Conservation (phyloP, 2,329 filamentous ascomycete species). For the Coniochaeta prunicola region DNA sequence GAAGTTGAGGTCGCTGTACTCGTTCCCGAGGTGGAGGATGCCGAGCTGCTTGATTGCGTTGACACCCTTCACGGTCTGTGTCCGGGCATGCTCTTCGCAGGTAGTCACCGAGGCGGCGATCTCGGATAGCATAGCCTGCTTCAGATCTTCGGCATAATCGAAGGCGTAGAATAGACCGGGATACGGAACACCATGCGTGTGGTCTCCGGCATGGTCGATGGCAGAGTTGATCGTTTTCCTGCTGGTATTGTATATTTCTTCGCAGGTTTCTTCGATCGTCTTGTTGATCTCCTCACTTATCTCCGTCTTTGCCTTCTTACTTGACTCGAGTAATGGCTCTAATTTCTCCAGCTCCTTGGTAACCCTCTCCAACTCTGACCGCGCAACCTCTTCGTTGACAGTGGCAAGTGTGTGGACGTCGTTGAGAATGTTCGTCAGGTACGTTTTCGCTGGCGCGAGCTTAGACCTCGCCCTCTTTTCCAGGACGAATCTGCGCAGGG, state of each 20-base stretch:
- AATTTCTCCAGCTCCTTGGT: slow-evolving; percentile 72
- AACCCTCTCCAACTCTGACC: slow-evolving; percentile 77
- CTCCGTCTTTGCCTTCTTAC: slow-evolving; percentile 70
- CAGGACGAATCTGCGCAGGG: slow-evolving; percentile 83
- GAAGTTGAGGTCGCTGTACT: slow-evolving; percentile 82
- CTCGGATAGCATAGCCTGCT: slow-evolving; percentile 82
- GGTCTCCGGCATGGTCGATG: slow-evolving; percentile 69
- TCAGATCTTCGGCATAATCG: slow-evolving; percentile 88
- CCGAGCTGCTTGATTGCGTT: slow-evolving; percentile 84
- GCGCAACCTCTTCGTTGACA: slow-evolving; percentile 82
- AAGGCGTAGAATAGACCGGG: slow-evolving; percentile 80
- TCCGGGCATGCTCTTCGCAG: slow-evolving; percentile 82
- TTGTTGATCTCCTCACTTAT: slow-evolving; percentile 75
- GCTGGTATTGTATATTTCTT: slow-evolving; percentile 79
- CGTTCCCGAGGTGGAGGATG: slow-evolving; percentile 78
- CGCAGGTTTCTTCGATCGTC: slow-evolving; percentile 77
- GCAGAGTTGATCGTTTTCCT: slow-evolving; percentile 66
- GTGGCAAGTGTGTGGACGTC: slow-evolving; percentile 77
- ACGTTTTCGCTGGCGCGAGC: slow-evolving; percentile 89
- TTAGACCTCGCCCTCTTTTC: slow-evolving; percentile 95
- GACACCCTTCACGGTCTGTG: slow-evolving; percentile 71
- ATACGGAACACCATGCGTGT: slow-evolving; percentile 76
- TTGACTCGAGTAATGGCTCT: slow-evolving; percentile 78
- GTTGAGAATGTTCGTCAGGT: slow-evolving; percentile 85
- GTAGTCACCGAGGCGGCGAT: slow-evolving; percentile 70